A percentile compares a stretch with the other conserved stretches of the same genome.
phyloP scores from a whole-genome alignment of 495 filamentous ascomycete species.

The Aspergillus bridgeri region DNA sequence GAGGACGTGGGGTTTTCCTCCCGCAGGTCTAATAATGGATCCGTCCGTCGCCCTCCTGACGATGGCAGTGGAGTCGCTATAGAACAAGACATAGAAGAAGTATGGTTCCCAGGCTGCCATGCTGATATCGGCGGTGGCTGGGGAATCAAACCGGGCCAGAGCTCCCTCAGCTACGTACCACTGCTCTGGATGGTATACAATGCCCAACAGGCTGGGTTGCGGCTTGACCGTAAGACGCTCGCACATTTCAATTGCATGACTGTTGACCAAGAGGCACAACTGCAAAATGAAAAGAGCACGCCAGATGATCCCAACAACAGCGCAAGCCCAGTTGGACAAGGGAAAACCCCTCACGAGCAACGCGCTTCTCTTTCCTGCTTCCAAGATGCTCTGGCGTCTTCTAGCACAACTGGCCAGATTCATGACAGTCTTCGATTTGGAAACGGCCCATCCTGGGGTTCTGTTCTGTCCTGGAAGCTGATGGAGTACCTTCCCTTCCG shows the following conservation, averaged over 20 bases:
- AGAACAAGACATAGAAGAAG: conserved; percentile 34
- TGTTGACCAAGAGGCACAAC: no score
- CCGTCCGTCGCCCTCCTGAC: no score
- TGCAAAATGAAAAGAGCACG: no score
- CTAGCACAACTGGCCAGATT: conserved; percentile 52
- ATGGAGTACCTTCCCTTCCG: conserved; percentile 76
- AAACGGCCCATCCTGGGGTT: conserved; percentile 46
- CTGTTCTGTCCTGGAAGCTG: conserved; percentile 62
- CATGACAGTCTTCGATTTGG: conserved; percentile 63
- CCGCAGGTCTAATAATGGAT: no score
- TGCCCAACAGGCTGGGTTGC: conserved; percentile 61
- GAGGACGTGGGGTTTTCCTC: no score
- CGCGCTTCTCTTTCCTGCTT: conserved; percentile 17
- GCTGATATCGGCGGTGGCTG: conserved; percentile 44
- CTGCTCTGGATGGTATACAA: conserved; percentile 73
- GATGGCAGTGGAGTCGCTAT: no score
- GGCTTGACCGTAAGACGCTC: conserved; percentile 59
- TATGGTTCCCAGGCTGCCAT: conserved; percentile 41
- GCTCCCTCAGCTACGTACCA: conserved; percentile 60
- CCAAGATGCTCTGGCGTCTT: conserved; percentile 44
- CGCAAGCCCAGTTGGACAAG: background rate
- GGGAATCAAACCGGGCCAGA: conserved; percentile 34
- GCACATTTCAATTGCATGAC: conserved; percentile 51
- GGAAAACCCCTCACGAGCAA: background rate
- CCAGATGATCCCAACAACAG: conserved; percentile 13